These are phyloP conservation scores for Rhodotorula glutinis DNA, from an alignment of 1,284 basidiomycete species.

Conservation along the genomic window DNA sequence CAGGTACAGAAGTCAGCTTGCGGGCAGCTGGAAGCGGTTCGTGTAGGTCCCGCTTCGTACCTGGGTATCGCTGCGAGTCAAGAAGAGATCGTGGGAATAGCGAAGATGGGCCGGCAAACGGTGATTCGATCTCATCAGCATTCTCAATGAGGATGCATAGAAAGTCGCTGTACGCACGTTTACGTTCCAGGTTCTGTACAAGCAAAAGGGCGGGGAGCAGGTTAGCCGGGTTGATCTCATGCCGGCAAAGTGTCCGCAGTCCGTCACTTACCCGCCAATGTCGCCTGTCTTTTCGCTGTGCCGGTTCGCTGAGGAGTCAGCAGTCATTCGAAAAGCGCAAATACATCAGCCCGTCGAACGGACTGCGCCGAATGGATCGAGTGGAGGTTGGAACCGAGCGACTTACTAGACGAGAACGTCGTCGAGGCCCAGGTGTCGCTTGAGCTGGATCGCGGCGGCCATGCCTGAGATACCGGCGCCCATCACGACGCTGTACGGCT, in stretches of 20 bases:
- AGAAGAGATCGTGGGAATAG: no score
- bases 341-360: no score
- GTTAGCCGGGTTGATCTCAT: background rate
- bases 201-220: no score
- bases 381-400: background rate
- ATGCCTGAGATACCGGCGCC: slow-evolving; percentile 31
- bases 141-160: background rate
- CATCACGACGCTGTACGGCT: slow-evolving; percentile 25
- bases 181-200: slow-evolving; percentile 28
- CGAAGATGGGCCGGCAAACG: background rate
- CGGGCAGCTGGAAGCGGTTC: no score
- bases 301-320: background rate
- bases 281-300: slow-evolving; percentile 31
- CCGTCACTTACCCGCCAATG: slow-evolving; percentile 22
- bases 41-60: no score
- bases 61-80: background rate
- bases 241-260: no score
- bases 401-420: slow-evolving; percentile 38
- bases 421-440: slow-evolving; percentile 27
- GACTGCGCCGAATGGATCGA: no score
- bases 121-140: no score
- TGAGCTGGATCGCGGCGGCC: slow-evolving; percentile 35
- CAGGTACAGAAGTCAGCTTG: background rate
- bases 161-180: slow-evolving; percentile 1
- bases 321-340: no score